Evolutionary conservation across 2,329 filamentous ascomycete genomes (phyloP).

Genomic region (Colletotrichum agaves): DNA sequence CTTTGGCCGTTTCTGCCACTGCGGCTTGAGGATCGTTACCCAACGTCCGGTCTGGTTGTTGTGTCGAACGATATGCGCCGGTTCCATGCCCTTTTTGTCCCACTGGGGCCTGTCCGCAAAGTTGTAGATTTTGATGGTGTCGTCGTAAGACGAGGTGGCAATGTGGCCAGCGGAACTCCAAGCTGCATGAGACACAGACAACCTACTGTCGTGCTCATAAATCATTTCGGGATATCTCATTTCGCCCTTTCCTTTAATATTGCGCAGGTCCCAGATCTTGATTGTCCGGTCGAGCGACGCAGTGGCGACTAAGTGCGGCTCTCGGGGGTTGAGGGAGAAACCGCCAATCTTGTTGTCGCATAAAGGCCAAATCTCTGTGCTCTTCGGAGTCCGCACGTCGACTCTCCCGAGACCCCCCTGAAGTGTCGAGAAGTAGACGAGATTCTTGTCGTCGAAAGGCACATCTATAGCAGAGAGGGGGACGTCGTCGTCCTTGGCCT

Average conservation of each 20-base stretch:
- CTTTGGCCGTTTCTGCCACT: conserved; percentile 86
- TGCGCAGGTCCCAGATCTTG: conserved; percentile 92
- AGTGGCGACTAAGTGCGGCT: conserved; percentile 86
- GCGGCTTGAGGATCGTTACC: conserved; percentile 85
- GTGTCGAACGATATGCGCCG: conserved; percentile 76
- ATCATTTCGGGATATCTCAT: conserved; percentile 73
- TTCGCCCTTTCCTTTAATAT: conserved; percentile 73
- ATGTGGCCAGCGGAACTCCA: conserved; percentile 88
- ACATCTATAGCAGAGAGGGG: conserved; percentile 89
- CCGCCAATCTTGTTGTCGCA: conserved; percentile 96
- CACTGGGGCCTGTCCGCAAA: conserved; percentile 72
- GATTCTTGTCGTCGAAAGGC: conserved; percentile 73
- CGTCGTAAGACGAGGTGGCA: conserved; percentile 93
- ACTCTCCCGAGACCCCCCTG: conserved; percentile 83
- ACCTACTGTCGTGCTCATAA: conserved; percentile 81
- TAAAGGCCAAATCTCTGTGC: conserved; percentile 76
- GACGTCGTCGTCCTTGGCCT: conserved; percentile 74
- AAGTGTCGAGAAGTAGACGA: conserved; percentile 88
- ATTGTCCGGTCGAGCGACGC: conserved; percentile 90
- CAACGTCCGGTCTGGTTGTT: conserved; percentile 97
- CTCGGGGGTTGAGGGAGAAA: conserved; percentile 83
- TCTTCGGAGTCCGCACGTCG: conserved; percentile 73
- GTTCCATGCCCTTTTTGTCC: conserved; percentile 72
- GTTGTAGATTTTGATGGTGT: conserved; percentile 92
- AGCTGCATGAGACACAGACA: conserved; percentile 92